Base-by-base conservation (phyloP, 2,329 filamentous ascomycete genomes). In the Volutella citrinella region DNA sequence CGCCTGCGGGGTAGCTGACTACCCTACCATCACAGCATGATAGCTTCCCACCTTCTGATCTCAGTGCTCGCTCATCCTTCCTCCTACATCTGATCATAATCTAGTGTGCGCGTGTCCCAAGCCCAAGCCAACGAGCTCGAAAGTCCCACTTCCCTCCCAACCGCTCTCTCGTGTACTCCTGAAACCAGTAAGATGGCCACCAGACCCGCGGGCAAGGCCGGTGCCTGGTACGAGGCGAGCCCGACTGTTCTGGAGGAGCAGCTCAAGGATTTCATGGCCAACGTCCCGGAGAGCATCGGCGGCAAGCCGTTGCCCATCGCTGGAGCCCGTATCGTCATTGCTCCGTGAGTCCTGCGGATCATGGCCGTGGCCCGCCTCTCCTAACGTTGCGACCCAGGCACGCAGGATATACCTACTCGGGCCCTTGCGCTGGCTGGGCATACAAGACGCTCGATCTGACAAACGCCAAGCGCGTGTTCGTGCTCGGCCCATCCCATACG, bases 401-500 rank as follows among this genome's bases (percentile, higher is more conserved):
- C 61, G 93, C 93, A 40, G 93, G 93, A 42, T 98, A 95, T 66
- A 69, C 78, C 3, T 97, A 91, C 69, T 98, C 93, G 5, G 93
- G 93, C 7, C 78, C 82, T 23, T 91, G 88, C 48, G 93, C 93
- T 26, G 93, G 90, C 26, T 97, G 88, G 82, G 93, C 93, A 8
- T 98, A 97, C 66, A 93, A 87, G 63, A 77, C 78, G 7, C 80
- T 95, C 30, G 89, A 97, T 59, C 74, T 97, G 36, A 82, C 80
- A 40, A 78, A 79, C 42, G 84, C 82, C 16, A 95, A 94, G 63
- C 84, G 89, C 4, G 77, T 98, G 45, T 97, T 98, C 56, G 71
- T 98, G 25, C 78, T 98, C 12, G 93, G 93, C 0, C 93, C 93
- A 4, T 96, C 91, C 2, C 93, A 98, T 55, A 88, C 91, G 30